Base-by-base conservation (phyloP, 352 stramenopile species). In the Phytophthora macrochlamydospora region DNA sequence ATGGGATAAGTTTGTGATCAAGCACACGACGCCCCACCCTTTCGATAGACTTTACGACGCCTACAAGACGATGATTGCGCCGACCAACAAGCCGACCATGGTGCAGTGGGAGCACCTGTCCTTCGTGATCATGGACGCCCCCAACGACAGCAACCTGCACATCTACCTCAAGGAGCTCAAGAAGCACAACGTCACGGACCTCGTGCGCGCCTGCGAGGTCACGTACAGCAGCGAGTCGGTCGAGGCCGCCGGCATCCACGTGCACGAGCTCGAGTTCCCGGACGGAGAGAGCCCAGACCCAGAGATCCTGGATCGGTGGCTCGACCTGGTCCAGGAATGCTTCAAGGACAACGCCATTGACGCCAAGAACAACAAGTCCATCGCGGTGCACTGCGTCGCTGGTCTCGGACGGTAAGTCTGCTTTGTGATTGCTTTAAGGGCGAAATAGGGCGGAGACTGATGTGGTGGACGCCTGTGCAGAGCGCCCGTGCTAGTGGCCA, bases 101-200 rank as follows among this genome's bases (percentile, higher is more conserved):
- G 87, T 97, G 63, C 85, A 94, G 71, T 94, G 84, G 77, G 83
- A 94, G 64, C 78, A 95, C 62, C 78, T 99, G 67, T 92, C 87
- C 52, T 99, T 99, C 70, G 87, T 99, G 35, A 98, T 99, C 69
- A 99, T 99, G 93, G 97, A 99, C 77, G 92, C 96, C 31, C 97
- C 97, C 29, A 98, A 93, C 58, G 88, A 98, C 72, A 87, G 81
- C 63, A 99, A 99, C 75, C 80, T 99, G 54, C 93, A 98, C 61
- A 78, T 98, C 30, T 99, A 99, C 76, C 89, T 99, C 48, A 97
- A 97, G 66, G 97, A 99, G 79, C 93, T 98, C 69, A 96, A 98
- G 69, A 97, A 97, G 51, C 65, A 99, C 71, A 96, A 98, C 62
- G 97, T 99, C 30, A 97, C 90, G 35, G 86, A 98, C 63, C 79